Evolutionary conservation across 148 eudicot genomes (phyloP).

Genomic region (Chenopodium album): DNA sequence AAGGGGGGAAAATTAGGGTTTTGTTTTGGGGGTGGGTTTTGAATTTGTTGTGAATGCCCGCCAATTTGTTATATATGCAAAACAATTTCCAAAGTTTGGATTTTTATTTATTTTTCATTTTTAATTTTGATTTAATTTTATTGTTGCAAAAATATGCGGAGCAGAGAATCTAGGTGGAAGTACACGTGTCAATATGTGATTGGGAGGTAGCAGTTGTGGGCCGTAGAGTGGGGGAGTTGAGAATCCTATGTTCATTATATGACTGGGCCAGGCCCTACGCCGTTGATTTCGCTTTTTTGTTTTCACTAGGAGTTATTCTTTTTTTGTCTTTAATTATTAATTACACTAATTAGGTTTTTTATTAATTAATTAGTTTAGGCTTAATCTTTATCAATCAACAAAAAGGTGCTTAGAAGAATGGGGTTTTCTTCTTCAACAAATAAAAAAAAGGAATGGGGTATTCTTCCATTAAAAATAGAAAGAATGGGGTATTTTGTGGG

Average conservation of each 20-base stretch:
- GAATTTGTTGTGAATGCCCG: constrained; percentile 33
- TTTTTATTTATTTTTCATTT: too few species aligned
- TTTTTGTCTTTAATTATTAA: not conserved
- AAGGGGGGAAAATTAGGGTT: constrained; percentile 22
- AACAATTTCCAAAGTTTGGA: constrained; percentile 20
- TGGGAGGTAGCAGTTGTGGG: constrained; percentile 25
- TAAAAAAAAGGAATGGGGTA: too few species aligned
- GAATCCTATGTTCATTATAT: constrained; percentile 22
- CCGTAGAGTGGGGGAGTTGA: constrained; percentile 8
- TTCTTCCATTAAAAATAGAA: too few species aligned
- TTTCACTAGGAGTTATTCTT: not conserved
- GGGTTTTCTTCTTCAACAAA: too few species aligned
- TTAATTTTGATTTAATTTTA: not conserved
- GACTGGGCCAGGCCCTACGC: constrained; percentile 14
- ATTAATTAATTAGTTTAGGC: too few species aligned
- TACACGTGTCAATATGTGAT: constrained; percentile 22
- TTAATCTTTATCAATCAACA: not conserved
- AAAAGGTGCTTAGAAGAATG: not conserved
- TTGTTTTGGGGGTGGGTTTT: constrained; percentile 16
- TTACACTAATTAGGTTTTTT: too few species aligned
- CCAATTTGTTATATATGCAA: constrained; percentile 26
- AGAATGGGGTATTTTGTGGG: not conserved
- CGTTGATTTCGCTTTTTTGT: constrained; percentile 22
- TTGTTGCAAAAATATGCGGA: not conserved
- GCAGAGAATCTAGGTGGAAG: constrained; percentile 17